These are phyloP conservation scores for Cynanchum wilfordii DNA, from an alignment of 257 asterid species.

Conservation along the genomic window DNA sequence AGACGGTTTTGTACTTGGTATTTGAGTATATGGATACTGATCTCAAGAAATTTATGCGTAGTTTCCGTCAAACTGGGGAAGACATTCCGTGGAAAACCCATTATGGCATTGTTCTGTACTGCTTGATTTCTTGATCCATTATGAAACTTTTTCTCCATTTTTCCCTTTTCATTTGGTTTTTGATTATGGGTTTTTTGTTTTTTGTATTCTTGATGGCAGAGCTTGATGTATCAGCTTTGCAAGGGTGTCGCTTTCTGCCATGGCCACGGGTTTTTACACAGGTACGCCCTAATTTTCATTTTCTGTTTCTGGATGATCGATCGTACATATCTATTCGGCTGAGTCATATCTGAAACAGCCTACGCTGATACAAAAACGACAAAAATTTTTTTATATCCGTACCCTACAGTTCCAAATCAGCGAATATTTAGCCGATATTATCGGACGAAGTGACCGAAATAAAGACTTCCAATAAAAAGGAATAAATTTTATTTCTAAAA, in stretches of 20 bases:
- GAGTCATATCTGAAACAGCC: no score
- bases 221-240: slow-evolving; percentile 93
- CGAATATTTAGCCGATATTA: no score
- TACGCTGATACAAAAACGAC: no score
- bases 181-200: not conserved
- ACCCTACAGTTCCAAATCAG: no score
- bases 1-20: slow-evolving; percentile 80
- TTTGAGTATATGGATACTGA: slow-evolving; percentile 96
- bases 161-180: not conserved
- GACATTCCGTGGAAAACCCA: slow-evolving; percentile 37
- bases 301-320: not conserved
- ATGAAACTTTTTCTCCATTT: not conserved
- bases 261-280: slow-evolving; percentile 89
- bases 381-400: no score
- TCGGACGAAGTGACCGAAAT: no score
- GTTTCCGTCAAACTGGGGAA: slow-evolving; percentile 52
- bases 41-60: slow-evolving; percentile 77
- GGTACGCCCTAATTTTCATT: slow-evolving; percentile 31
- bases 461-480: no score
- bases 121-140: not conserved
- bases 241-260: slow-evolving; percentile 96
- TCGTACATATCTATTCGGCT: no score
- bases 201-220: slow-evolving; percentile 36
- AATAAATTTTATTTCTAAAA: no score
- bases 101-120: slow-evolving; percentile 43